A percentile compares a stretch with the other conserved stretches of the same genome.
These are phyloP conservation scores for Ogataea paraovalis DNA, from an alignment of 805 yeast genomes.

Conservation along the genomic window DNA sequence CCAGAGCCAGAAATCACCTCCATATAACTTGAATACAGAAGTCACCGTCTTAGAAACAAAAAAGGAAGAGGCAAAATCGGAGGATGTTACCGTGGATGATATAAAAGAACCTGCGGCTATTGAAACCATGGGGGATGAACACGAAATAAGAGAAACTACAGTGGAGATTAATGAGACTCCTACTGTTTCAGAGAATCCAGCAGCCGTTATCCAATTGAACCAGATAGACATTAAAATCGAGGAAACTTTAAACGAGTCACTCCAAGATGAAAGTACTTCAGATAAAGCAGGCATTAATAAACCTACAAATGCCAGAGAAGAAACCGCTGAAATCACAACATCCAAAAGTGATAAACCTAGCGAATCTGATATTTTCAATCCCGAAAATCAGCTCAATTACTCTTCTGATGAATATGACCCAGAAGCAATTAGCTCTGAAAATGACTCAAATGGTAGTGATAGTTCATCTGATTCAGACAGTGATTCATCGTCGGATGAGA, in stretches of 20 bases:
- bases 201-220: not conserved
- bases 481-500: slow-evolving; percentile 9
- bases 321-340: too few species aligned
- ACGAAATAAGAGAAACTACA: not conserved
- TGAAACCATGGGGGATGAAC: not conserved
- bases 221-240: not conserved
- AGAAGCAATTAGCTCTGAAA: slow-evolving; percentile 14
- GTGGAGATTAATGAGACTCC: not conserved
- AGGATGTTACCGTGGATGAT: not conserved
- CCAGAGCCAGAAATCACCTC: too few species aligned
- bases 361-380: slow-evolving; percentile 17
- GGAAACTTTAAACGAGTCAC: too few species aligned
- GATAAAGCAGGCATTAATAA: too few species aligned
- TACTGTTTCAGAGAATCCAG: not conserved
- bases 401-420: slow-evolving; percentile 22
- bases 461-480: slow-evolving; percentile 16
- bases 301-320: not conserved
- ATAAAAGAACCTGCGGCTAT: not conserved
- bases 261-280: too few species aligned
- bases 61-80: not conserved
- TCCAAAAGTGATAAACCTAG: not conserved
- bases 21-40: not conserved
- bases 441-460: slow-evolving; percentile 16
- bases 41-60: not conserved
- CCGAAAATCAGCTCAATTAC: slow-evolving; percentile 14